phyloP scores from a whole-genome alignment of 192 early-diverging fungal species.

The Lobosporangium transversale region DNA sequence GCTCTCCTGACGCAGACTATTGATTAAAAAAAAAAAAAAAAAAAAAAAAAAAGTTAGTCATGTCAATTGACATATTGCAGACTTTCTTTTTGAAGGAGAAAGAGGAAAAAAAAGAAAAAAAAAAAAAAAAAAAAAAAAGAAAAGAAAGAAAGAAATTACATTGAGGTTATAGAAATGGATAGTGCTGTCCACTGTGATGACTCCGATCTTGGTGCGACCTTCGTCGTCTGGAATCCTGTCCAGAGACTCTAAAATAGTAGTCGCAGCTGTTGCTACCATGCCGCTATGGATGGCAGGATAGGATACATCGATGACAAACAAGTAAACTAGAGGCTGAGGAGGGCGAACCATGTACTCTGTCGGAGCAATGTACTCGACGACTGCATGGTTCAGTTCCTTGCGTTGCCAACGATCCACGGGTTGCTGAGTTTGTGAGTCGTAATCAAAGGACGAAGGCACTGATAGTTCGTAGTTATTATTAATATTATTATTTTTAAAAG shows the following conservation, averaged over 20 bases:
- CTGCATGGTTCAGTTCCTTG: constrained; percentile 87
- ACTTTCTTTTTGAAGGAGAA: not conserved
- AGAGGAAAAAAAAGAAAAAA: not conserved
- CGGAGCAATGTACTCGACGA: constrained; percentile 97
- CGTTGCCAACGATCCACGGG: constrained; percentile 88
- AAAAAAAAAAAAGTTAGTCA: not conserved
- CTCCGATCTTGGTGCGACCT: constrained; percentile 89
- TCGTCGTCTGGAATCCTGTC: constrained; percentile 91
- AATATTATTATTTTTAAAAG: not conserved
- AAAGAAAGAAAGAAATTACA: constrained; percentile 15
- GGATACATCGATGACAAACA: constrained; percentile 96
- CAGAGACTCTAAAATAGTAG: constrained; percentile 82
- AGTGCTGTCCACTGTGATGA: constrained; percentile 88
- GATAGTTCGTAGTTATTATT: no score
- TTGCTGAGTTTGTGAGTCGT: constrained; percentile 78
- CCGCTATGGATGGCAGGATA: constrained; percentile 85
- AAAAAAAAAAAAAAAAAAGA: not conserved
- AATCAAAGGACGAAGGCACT: constrained; percentile 81
- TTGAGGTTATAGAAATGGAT: constrained; percentile 94
- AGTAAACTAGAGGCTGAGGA: constrained; percentile 92
- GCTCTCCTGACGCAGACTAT: constrained; percentile 71
- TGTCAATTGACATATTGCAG: not conserved
- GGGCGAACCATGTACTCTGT: constrained; percentile 98
- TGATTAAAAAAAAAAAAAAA: not conserved
- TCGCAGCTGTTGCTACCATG: constrained; percentile 78